Conservation (phyloP, 345 rosid species). For the Erodium maritimum region DNA sequence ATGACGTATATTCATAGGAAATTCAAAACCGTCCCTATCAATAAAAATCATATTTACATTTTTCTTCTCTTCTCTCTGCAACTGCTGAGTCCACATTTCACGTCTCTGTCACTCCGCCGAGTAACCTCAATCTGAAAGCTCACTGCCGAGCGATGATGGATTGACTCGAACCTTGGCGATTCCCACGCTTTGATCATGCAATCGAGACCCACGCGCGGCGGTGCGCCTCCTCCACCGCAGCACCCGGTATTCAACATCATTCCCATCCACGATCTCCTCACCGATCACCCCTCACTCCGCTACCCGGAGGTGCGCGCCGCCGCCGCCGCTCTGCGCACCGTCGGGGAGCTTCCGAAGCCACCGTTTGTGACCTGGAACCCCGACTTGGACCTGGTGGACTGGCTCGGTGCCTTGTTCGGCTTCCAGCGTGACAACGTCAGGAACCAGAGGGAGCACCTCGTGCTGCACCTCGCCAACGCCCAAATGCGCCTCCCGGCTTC, state of each 20-base stretch:
- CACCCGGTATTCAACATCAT: slow-evolving; percentile 50
- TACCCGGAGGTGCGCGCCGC: slow-evolving; percentile 67
- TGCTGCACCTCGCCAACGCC: slow-evolving; percentile 74
- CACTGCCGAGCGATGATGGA: too few species aligned
- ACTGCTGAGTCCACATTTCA: too few species aligned
- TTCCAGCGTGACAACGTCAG: slow-evolving; percentile 65
- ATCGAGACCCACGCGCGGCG: too few species aligned
- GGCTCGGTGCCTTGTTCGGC: slow-evolving; percentile 58
- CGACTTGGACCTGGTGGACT: slow-evolving; percentile 62
- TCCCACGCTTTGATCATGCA: too few species aligned
- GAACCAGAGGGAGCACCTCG: slow-evolving; percentile 83
- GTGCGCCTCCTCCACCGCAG: slow-evolving; percentile 11
- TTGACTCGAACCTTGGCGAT: too few species aligned
- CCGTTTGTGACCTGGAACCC: slow-evolving; percentile 35
- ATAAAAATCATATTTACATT: too few species aligned
- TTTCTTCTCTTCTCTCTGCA: too few species aligned
- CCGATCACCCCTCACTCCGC: slow-evolving; percentile 71
- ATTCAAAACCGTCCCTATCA: too few species aligned
- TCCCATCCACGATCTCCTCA: slow-evolving; percentile 53
- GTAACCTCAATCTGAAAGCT: too few species aligned
- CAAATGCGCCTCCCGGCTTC: slow-evolving; percentile 66
- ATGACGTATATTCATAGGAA: too few species aligned
- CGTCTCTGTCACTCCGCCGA: too few species aligned
- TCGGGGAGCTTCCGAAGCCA: slow-evolving; percentile 53
- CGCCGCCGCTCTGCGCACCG: slow-evolving; percentile 43